A percentile compares a stretch with the other conserved stretches of the same genome.
These are phyloP conservation scores for Fusarium palustre DNA, from an alignment of 2,329 filamentous ascomycete genomes.

Conservation along the genomic window DNA sequence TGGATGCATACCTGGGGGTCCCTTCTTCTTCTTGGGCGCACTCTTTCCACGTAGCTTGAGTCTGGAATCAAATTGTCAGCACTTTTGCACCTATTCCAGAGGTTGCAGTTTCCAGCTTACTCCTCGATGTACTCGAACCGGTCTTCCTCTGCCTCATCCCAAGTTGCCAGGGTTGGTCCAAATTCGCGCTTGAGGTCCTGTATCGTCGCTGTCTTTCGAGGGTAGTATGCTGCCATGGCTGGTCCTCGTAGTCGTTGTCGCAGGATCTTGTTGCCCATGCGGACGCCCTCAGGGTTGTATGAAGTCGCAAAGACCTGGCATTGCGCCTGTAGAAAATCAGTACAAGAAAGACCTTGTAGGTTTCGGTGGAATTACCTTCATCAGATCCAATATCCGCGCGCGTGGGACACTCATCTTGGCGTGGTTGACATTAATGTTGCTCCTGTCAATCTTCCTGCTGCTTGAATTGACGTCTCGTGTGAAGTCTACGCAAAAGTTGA, in stretches of 20 bases:
- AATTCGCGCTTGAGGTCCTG: slow-evolving; percentile 79
- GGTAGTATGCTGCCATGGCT: slow-evolving; percentile 87
- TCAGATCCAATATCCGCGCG: slow-evolving; percentile 74
- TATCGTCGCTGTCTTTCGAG: slow-evolving; percentile 76
- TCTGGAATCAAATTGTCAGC: slow-evolving; percentile 58
- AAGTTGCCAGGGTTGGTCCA: slow-evolving; percentile 72
- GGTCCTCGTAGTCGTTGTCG: slow-evolving; percentile 90
- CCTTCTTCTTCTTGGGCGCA: slow-evolving; percentile 88
- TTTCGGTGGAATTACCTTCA: slow-evolving; percentile 71
- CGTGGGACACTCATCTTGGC: slow-evolving; percentile 72
- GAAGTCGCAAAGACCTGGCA: slow-evolving; percentile 91
- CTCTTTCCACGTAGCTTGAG: slow-evolving; percentile 86
- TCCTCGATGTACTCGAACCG: slow-evolving; percentile 79
- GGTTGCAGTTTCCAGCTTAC: slow-evolving; percentile 55
- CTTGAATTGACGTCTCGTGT: slow-evolving; percentile 47
- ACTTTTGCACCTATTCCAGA: neutral
- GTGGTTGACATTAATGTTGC: slow-evolving; percentile 45
- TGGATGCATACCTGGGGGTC: slow-evolving; percentile 52
- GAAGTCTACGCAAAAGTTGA: slow-evolving; percentile 38
- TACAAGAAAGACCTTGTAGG: neutral
- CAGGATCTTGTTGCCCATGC: slow-evolving; percentile 91
- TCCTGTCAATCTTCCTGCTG: slow-evolving; percentile 45
- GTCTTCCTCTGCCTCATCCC: slow-evolving; percentile 82
- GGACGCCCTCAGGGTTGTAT: slow-evolving; percentile 85
- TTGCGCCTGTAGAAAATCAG: slow-evolving; percentile 72